phyloP scores from a whole-genome alignment of 2,329 filamentous ascomycete species.

The Cytospora leucostoma region DNA sequence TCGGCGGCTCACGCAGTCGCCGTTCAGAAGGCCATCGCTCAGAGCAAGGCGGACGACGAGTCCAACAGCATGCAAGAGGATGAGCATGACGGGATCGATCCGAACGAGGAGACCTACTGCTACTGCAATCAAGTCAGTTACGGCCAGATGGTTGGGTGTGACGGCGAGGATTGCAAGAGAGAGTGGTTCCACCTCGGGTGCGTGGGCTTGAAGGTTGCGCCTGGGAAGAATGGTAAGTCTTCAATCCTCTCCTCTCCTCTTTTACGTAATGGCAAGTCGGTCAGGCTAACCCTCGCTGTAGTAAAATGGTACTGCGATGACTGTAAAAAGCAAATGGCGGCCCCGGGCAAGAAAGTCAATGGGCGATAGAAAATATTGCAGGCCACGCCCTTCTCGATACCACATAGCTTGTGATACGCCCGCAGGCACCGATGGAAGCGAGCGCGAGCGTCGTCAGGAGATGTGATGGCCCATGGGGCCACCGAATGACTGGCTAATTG shows the following conservation, averaged over 20 bases:
- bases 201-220: conserved; percentile 76
- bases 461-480: not conserved
- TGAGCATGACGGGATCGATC: conserved; percentile 63
- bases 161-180: conserved; percentile 69
- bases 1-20: conserved; percentile 41
- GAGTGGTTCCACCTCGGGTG: conserved; percentile 87
- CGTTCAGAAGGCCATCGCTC: conserved; percentile 41
- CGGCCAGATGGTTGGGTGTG: conserved; percentile 83
- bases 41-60: conserved; percentile 33
- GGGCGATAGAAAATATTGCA: conserved; percentile 43
- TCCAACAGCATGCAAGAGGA: conserved; percentile 34
- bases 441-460: not conserved
- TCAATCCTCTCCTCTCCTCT: conserved; percentile 4
- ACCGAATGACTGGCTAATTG: not conserved
- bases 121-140: conserved; percentile 81
- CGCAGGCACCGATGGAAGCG: not conserved
- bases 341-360: conserved; percentile 54
- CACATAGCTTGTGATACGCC: not conserved
- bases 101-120: conserved; percentile 74
- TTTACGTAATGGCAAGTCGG: not conserved
- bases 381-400: not conserved
- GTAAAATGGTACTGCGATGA: conserved; percentile 84
- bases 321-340: conserved; percentile 68
- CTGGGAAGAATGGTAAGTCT: conserved; percentile 67
- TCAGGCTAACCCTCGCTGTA: conserved; percentile 42